phyloP scores from a whole-genome alignment of 352 stramenopile genomes.

The Phytophthora nicotianae region DNA sequence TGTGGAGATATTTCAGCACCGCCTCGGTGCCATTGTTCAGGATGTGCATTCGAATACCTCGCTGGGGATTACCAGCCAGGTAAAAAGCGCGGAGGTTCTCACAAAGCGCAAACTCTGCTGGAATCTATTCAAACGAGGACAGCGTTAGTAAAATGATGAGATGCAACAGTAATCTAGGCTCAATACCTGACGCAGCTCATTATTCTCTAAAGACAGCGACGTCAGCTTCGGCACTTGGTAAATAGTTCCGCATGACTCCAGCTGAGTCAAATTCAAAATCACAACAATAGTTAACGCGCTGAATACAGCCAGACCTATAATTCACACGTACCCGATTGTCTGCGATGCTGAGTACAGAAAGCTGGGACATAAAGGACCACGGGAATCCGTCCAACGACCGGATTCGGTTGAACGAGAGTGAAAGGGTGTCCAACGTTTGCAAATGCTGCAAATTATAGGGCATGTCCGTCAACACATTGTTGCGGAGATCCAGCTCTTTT shows the following conservation, averaged over 20 bases:
- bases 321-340: conserved; percentile 63
- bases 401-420: conserved; percentile 77
- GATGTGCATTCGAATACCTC: conserved; percentile 65
- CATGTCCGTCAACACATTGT: conserved; percentile 65
- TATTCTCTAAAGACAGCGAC: conserved; percentile 84
- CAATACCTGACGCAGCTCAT: conserved; percentile 72
- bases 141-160: neutral
- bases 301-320: neutral
- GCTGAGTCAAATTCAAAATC: conserved; percentile 26
- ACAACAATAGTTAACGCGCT: conserved; percentile 5
- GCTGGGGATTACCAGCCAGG: conserved; percentile 78
- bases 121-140: conserved; percentile 53
- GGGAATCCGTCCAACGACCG: conserved; percentile 54
- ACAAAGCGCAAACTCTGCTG: conserved; percentile 60
- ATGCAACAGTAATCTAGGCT: neutral
- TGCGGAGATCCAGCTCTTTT: conserved; percentile 76
- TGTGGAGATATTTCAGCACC: conserved; percentile 75
- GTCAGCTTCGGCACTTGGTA: conserved; percentile 65
- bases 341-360: conserved; percentile 67
- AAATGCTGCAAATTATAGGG: conserved; percentile 50
- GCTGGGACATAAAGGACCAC: conserved; percentile 61
- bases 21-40: conserved; percentile 74
- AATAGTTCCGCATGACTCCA: conserved; percentile 67
- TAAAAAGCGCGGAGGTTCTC: conserved; percentile 65
- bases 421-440: conserved; percentile 61